These are phyloP conservation scores for Fistulifera solaris DNA, from an alignment of 108 stramenopile species.

Conservation along the genomic window DNA sequence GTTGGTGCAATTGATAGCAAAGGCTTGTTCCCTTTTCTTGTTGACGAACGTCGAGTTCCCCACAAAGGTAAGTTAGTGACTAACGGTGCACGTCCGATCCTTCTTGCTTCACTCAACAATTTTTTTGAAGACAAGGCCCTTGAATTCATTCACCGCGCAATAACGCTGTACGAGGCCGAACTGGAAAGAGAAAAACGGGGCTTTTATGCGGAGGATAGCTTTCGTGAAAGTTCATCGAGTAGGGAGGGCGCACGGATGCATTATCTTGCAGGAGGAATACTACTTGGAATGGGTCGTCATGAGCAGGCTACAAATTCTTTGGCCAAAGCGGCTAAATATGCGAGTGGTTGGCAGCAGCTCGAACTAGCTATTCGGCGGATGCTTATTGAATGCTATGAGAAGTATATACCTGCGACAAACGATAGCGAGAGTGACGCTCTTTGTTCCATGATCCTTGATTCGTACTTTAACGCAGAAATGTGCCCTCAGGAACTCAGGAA, in stretches of 20 bases:
- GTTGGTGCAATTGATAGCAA: conserved; percentile 46
- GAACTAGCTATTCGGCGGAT: conserved; percentile 47
- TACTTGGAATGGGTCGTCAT: conserved; percentile 35
- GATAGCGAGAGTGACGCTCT: conserved; percentile 4
- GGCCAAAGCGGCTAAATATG: conserved; percentile 32
- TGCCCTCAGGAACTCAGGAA: conserved; percentile 9
- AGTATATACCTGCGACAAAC: conserved; percentile 12
- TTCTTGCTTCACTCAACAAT: too few relatives aligned
- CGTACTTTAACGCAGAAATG: conserved; percentile 30
- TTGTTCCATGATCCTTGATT: conserved; percentile 30
- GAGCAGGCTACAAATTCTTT: conserved; percentile 42
- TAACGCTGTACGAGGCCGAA: conserved; percentile 43
- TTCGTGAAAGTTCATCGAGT: conserved; percentile 6
- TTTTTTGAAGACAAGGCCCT: conserved; percentile 30
- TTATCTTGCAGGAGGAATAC: conserved; percentile 68
- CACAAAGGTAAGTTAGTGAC: conserved; percentile 26
- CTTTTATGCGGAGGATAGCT: conserved; percentile 10
- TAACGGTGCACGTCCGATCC: too few relatives aligned
- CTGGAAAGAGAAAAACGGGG: conserved; percentile 12
- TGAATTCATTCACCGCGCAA: conserved; percentile 47
- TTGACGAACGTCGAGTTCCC: conserved; percentile 33
- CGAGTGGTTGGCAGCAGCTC: conserved; percentile 54
- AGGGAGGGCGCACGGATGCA: conserved; percentile 49
- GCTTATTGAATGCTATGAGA: conserved; percentile 50
- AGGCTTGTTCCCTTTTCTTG: conserved; percentile 31